A percentile compares a stretch with the other conserved stretches of the same genome.
Evolutionary conservation across 768 basidiomycete species (phyloP).

Genomic region (Suillus fuscotomentosus): DNA sequence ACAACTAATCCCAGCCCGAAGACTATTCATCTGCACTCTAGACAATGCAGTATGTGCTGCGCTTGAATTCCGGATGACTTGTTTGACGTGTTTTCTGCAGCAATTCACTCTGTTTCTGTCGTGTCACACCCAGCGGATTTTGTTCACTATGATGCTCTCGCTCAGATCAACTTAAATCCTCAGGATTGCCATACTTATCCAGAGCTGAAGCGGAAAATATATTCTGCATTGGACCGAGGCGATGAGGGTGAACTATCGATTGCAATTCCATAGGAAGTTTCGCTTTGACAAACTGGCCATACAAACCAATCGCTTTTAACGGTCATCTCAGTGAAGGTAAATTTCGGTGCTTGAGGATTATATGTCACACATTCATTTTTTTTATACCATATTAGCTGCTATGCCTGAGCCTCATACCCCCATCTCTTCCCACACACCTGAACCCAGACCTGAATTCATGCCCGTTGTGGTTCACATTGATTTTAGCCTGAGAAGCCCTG

Average conservation of each 20-base stretch:
- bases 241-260: constrained; percentile 96
- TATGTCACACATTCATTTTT: constrained; percentile 4
- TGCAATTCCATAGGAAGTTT: constrained; percentile 75
- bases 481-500: constrained; percentile 80
- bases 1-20: constrained; percentile 78
- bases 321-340: constrained; percentile 58
- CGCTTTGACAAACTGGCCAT: constrained; percentile 58
- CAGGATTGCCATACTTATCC: constrained; percentile 87
- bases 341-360: constrained; percentile 10
- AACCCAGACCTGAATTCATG: constrained; percentile 60
- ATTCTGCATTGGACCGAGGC: constrained; percentile 84
- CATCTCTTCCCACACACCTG: constrained; percentile 32
- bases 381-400: constrained; percentile 42
- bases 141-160: constrained; percentile 72
- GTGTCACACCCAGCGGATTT: constrained; percentile 74
- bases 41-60: constrained; percentile 73
- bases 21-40: constrained; percentile 84
- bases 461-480: constrained; percentile 75
- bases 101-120: constrained; percentile 72
- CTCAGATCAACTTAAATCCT: constrained; percentile 61
- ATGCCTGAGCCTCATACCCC: constrained; percentile 85
- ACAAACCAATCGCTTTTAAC: constrained; percentile 35
- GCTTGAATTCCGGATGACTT: constrained; percentile 14
- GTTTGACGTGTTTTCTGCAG: constrained; percentile 38
- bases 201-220: constrained; percentile 89